Conservation (phyloP, 78 protist species). For the Dictyostelium purpureum region DNA sequence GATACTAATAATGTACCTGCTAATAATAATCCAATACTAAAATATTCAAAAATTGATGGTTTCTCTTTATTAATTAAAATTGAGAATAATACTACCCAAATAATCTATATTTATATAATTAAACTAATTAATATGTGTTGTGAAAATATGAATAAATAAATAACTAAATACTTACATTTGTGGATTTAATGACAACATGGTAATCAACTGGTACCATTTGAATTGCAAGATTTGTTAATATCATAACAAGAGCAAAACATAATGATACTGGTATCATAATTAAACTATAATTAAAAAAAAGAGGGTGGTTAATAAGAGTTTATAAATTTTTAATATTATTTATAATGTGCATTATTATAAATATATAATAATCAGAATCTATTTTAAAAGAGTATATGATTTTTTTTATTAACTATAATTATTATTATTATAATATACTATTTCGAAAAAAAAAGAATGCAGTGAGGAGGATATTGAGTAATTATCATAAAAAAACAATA, state of each 20-base stretch:
- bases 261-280: conserved; percentile 67
- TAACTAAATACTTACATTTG: conserved; percentile 21
- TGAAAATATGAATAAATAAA: neutral
- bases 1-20: conserved; percentile 35
- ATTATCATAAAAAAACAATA: too few relatives aligned
- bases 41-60: conserved; percentile 24
- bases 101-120: conserved; percentile 6
- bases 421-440: too few relatives aligned
- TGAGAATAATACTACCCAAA: conserved; percentile 65
- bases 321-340: too few relatives aligned
- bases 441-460: too few relatives aligned
- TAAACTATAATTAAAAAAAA: conserved; percentile 21
- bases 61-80: conserved; percentile 52
- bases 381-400: too few relatives aligned
- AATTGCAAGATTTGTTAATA: conserved; percentile 52
- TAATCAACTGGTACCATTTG: conserved; percentile 36
- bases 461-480: too few relatives aligned
- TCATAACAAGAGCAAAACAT: conserved; percentile 54
- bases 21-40: conserved; percentile 28
- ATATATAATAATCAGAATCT: too few relatives aligned
- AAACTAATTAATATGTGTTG: neutral
- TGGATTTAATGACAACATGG: conserved; percentile 69
- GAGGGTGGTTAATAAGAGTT: too few relatives aligned
- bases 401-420: too few relatives aligned
- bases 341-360: too few relatives aligned